Base-by-base conservation (phyloP, 441 rosid species). In the Sinapis alba region DNA sequence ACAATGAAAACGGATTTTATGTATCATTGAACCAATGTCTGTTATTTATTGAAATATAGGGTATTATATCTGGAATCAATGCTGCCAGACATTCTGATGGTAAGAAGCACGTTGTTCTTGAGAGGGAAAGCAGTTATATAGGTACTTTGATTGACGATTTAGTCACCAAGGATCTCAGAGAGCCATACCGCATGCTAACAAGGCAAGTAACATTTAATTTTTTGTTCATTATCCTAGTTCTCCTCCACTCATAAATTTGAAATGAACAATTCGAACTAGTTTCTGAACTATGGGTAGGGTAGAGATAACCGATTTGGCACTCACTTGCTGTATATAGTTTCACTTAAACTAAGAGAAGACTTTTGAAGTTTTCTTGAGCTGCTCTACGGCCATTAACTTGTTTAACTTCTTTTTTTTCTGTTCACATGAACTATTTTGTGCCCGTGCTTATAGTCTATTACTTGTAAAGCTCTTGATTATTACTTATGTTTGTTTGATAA, bases 81-180 rank as follows among this genome's bases (percentile, higher is more conserved):
- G 99, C 97, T 79, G 97, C 97, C 74, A 96, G 97, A 74, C 88
- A 90, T 80, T 83, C 97, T 27, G 90, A 88, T 59, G 90, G 94
- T 71, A 93, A 91, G 82, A 78, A 93, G 16, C 89, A 88, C 51
- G 61, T 96, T 82, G 95, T 93, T 80, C 98, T 96, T 54, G 98
- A 96, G 88, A 87, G 99, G 79, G 97, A 93, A 85, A 96, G 98
- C 84, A 96, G 98, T 77, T 96, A 89, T 74, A 80, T 91, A 45
- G 99, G 98, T 45, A 96, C 99, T 6, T 78, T 96, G 83, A 91
- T 96, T 79, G 98, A 96, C 67, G 99, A 96, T 83, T 88, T 96
- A 70, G 89, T 93, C 75, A 93, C 99, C 12, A 96, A 96, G 83
- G 98, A 96, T 77, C 97, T 96, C 75, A 88, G 97, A 78, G 99